A percentile compares a stretch with the other conserved stretches of the same genome.
phyloP scores from a whole-genome alignment of 176 grass and related monocot species.

The Pontederia paniculata region DNA sequence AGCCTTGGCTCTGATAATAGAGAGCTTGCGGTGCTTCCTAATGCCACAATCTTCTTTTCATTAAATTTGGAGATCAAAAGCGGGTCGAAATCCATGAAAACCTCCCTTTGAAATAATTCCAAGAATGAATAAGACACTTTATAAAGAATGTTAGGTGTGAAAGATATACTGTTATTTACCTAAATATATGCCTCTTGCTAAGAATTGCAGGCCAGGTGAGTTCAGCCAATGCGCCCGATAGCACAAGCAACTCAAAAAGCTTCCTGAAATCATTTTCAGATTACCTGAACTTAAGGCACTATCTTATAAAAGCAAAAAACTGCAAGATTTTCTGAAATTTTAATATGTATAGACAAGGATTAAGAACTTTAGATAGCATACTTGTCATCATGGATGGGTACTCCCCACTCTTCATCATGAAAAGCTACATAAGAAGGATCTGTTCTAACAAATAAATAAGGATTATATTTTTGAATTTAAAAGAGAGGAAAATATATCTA shows the following conservation, averaged over 20 bases:
- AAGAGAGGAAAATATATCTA: slow-evolving; percentile 18
- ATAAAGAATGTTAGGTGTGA: neutral
- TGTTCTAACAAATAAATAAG: slow-evolving; percentile 38
- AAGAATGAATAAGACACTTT: slow-evolving; percentile 10
- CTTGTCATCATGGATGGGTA: slow-evolving; percentile 86
- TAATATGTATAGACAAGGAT: neutral
- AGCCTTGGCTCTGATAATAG: slow-evolving; percentile 75
- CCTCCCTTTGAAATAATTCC: slow-evolving; percentile 44
- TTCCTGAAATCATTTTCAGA: slow-evolving; percentile 45
- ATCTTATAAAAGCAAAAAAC: neutral
- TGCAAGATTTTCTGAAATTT: neutral
- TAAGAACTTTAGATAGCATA: slow-evolving; percentile 26
- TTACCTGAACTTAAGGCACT: slow-evolving; percentile 9
- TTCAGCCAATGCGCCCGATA: slow-evolving; percentile 84
- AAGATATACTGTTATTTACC: slow-evolving; percentile 24
- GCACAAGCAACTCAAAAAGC: slow-evolving; percentile 81
- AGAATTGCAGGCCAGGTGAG: slow-evolving; percentile 86
- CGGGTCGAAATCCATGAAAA: slow-evolving; percentile 87
- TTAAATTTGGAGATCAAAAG: slow-evolving; percentile 54
- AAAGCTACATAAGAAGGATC: slow-evolving; percentile 80
- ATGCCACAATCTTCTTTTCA: slow-evolving; percentile 62
- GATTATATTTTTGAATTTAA: slow-evolving; percentile 7
- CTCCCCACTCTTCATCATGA: slow-evolving; percentile 96
- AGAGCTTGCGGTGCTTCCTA: slow-evolving; percentile 45
- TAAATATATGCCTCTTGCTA: slow-evolving; percentile 81